Percentiles rank a stretch among this genome's conserved stretches.
Evolutionary conservation across 805 yeast species (phyloP).

Genomic region (Candida qinlingensis): DNA sequence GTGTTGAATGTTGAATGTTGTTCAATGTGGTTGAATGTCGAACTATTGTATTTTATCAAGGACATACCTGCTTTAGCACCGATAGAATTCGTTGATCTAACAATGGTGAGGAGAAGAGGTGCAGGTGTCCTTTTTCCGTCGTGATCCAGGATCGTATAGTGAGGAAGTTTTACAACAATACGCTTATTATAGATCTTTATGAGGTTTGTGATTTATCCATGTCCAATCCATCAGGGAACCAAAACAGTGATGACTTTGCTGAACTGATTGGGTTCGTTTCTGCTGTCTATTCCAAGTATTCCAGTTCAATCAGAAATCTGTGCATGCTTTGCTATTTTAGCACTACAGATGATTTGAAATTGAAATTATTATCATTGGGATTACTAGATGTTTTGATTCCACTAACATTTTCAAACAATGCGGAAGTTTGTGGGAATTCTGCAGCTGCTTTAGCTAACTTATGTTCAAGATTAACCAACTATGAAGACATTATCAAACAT

Average conservation of each 20-base stretch:
- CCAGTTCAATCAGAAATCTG: slow-evolving; percentile 93
- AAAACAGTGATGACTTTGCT: slow-evolving; percentile 48
- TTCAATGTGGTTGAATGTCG: too few species aligned
- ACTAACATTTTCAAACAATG: slow-evolving; percentile 77
- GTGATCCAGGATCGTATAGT: slow-evolving; percentile 90
- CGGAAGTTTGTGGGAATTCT: slow-evolving; percentile 96
- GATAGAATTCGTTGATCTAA: too few species aligned
- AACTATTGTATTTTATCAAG: too few species aligned
- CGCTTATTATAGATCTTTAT: slow-evolving; percentile 83
- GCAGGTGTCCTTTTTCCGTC: slow-evolving; percentile 87
- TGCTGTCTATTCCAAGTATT: too few species aligned
- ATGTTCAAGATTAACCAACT: slow-evolving; percentile 84
- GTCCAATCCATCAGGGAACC: slow-evolving; percentile 50
- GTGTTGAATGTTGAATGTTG: too few species aligned
- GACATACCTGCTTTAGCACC: too few species aligned
- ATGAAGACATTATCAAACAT: slow-evolving; percentile 66
- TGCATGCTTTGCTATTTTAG: slow-evolving; percentile 95
- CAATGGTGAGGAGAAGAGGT: slow-evolving; percentile 83
- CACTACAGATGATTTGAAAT: slow-evolving; percentile 89
- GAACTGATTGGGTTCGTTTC: slow-evolving; percentile 84
- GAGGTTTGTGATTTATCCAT: slow-evolving; percentile 88
- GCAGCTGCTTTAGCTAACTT: slow-evolving; percentile 97
- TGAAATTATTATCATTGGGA: slow-evolving; percentile 75
- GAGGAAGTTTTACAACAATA: slow-evolving; percentile 94
- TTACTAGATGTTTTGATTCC: slow-evolving; percentile 88